Conservation (phyloP, 2,329 filamentous ascomycete species). For the Fusarium piperis region DNA sequence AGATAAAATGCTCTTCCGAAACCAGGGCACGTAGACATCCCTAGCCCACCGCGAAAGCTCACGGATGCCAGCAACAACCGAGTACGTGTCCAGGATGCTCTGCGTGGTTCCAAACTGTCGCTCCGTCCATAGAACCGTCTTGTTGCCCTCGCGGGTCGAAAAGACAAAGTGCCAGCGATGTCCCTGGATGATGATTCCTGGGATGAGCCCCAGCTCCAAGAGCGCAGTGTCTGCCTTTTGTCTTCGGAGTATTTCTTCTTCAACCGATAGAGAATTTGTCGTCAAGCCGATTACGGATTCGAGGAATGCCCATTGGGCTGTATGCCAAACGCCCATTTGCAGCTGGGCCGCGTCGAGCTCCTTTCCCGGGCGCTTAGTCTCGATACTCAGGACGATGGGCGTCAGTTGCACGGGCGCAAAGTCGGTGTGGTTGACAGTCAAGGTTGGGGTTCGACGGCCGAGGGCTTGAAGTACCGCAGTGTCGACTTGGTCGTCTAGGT, state of each 20-base stretch:
- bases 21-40: slow-evolving; percentile 31
- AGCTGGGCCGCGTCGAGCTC: slow-evolving; percentile 17
- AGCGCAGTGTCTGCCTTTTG: not conserved
- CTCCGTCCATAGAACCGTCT: slow-evolving; percentile 31
- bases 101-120: slow-evolving; percentile 30
- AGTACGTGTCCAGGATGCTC: slow-evolving; percentile 21
- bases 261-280: not conserved
- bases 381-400: slow-evolving; percentile 22
- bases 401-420: slow-evolving; percentile 13
- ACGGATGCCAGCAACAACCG: slow-evolving; percentile 25
- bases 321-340: slow-evolving; percentile 29
- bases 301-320: slow-evolving; percentile 26
- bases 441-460: slow-evolving; percentile 10
- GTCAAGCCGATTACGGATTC: not conserved
- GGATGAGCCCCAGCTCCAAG: slow-evolving; percentile 22
- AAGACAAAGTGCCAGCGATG: slow-evolving; percentile 34
- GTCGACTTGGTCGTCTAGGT: not conserved
- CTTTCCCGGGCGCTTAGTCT: slow-evolving; percentile 25
- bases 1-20: not conserved
- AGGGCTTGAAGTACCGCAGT: slow-evolving; percentile 6
- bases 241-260: not conserved
- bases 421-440: slow-evolving; percentile 26
- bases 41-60: slow-evolving; percentile 19
- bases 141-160: slow-evolving; percentile 17
- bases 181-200: slow-evolving; percentile 30